Base-by-base conservation (phyloP, 345 rosid genomes). In the Populus alba region DNA sequence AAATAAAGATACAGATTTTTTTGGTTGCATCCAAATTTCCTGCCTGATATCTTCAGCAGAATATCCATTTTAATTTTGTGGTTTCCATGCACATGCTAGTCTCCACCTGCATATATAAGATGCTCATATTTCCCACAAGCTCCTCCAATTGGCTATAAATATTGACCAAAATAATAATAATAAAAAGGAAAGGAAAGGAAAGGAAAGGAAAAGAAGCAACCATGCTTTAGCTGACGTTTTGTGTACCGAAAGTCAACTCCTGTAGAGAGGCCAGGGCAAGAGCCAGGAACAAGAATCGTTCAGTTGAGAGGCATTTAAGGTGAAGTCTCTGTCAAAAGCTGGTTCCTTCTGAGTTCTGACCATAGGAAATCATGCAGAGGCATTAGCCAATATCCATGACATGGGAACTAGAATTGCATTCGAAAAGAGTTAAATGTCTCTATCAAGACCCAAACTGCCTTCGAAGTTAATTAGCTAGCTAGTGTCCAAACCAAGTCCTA, bases 401-500 rank as follows among this genome's bases (percentile, higher is more conserved):
- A 61, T 22, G 38, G 49, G 47, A 72, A 45, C 69, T 8, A 17
- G 1, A 8, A 31, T 41, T n/a, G 39, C n/a, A 51, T 38, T 66
- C 47, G 33, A 66, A 65, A 41, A 41, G 12, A 41, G 68, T 41
- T 51, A 38, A 35, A 27, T n/a, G 43, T 72, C 73, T 59, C 71
- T 20, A n/a, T 45, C 23, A 43, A 29, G 15, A 16, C 25, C 17
- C 45, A 29, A 70, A 71, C 57, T 79, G 73, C 73, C 68, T 23
- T 20, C 68, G 73, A 70, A 80, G 83, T 65, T 62, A 70, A 45
- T 41, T 41, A 33, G 37, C 37, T 33, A 41, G 12, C 37, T 33
- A 41, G 12, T 71, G 59, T 66, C 63, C 61, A n/a, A 17, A 39
- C 31, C 66, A 62, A 68, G 13, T 18, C 45, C 55, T 69, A 33